Evolutionary conservation across 2,329 filamentous ascomycete genomes (phyloP), one percentile per base, ranked within the genome.

Genomic region (Talaromyces albobiverticillius): DNA sequence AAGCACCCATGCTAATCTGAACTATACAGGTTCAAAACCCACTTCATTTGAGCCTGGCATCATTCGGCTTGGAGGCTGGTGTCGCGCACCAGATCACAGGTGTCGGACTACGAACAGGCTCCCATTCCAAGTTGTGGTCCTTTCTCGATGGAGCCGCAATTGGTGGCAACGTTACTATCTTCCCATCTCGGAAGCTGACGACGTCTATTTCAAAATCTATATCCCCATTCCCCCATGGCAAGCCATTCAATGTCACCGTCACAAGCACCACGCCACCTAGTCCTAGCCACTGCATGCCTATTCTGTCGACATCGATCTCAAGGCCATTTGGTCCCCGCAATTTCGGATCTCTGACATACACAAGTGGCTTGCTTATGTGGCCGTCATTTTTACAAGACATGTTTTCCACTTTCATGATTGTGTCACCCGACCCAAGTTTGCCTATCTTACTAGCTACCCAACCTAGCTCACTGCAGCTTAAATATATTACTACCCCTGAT

Each of bases 281-380:
- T 0, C 58, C 67, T 22, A 55, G 57, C 5, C 57, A 63, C 36
- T 57, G 51, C 3, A 65, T 64, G 1, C 72, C 72, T 10, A 60
- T 59, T 3, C 48, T 74, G 16, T 63, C 62, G 18, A 51, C 74
- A 7, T 64, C 70, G 43, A 49, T 70, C 13, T 58, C 61, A 13
- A 71, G 68, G 51, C 57, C 62, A 50, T 57, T 75, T 11, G 66
- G 68, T 1, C 18, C 60, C 5, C 58, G 59, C 22, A 70, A 71
- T 31, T 48, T 66, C 20, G 67, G 63, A 2, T 66, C 67, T 46
- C 62, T 66, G 38, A 64, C 66, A 20, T 73, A 70, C 71, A 65
- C 66, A 4, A 74, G 68, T 56, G 72, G 72, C n/a, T 56, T 62
- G n/a, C 47, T 69, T 22, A 23, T 43, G 1, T 75, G 72, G 72